These are phyloP conservation scores for Cercospora brassicicola DNA, from an alignment of 2,329 filamentous ascomycete genomes.

Conservation along the genomic window DNA sequence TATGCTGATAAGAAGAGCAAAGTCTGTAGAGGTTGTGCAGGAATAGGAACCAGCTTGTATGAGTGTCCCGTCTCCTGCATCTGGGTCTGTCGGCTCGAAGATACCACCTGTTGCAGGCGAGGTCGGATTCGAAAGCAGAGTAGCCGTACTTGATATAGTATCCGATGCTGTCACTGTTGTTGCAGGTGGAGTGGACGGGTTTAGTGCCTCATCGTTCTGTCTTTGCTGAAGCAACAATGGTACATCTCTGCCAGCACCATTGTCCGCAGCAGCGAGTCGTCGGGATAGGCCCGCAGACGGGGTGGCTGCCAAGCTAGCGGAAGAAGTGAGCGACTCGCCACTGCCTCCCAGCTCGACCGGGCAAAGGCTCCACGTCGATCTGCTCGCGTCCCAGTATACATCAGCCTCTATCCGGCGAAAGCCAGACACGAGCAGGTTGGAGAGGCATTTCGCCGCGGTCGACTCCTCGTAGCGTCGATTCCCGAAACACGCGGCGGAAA, in stretches of 20 bases:
- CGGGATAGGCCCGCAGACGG: background rate
- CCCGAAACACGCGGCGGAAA: conserved; percentile 61
- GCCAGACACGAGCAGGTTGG: conserved; percentile 61
- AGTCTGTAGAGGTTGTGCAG: conserved; percentile 56
- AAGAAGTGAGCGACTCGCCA: conserved; percentile 18
- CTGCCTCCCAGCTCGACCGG: conserved; percentile 52
- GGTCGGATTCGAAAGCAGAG: conserved; percentile 9
- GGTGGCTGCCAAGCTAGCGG: conserved; percentile 17
- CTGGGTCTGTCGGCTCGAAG: conserved; percentile 6
- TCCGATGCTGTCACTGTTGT: conserved; percentile 12
- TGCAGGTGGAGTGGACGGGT: background rate
- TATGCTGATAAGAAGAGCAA: conserved; percentile 53
- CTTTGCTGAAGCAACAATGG: background rate
- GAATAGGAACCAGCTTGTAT: conserved; percentile 52
- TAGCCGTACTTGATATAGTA: conserved; percentile 10
- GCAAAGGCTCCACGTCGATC: conserved; percentile 60
- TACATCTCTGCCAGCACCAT: background rate
- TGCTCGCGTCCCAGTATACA: conserved; percentile 62
- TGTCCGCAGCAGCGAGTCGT: background rate
- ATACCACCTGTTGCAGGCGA: conserved; percentile 6
- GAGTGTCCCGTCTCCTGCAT: conserved; percentile 20
- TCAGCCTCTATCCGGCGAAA: conserved; percentile 61
- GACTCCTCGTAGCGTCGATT: conserved; percentile 53
- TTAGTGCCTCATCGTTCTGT: conserved; percentile 13
- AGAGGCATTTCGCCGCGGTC: conserved; percentile 57